These are phyloP conservation scores for Dictyostelium firmibasis DNA, from an alignment of 78 protist species.

Conservation along the genomic window DNA sequence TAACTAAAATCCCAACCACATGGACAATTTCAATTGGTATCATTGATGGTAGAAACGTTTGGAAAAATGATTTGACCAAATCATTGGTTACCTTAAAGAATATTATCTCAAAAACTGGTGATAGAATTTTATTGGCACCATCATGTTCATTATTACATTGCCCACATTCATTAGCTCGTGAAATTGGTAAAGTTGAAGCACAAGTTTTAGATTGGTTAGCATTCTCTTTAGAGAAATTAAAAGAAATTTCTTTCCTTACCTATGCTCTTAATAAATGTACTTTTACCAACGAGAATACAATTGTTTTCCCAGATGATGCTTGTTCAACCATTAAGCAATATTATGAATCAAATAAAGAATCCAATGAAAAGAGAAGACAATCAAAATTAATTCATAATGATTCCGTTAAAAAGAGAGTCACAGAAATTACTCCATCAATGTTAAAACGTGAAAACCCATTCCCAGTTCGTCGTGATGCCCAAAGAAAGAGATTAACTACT, in stretches of 20 bases:
- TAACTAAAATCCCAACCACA: background rate
- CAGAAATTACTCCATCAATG: conserved; percentile 66
- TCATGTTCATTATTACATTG: conserved; percentile 82
- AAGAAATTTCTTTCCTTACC: conserved; percentile 71
- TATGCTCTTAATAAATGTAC: background rate
- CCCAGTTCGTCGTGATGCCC: conserved; percentile 44
- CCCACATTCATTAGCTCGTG: conserved; percentile 68
- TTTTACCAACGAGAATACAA: background rate
- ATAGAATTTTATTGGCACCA: conserved; percentile 69
- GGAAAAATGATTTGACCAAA: conserved; percentile 63
- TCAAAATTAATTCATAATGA: conserved; percentile 38
- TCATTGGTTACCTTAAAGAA: background rate
- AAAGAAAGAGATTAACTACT: conserved; percentile 10
- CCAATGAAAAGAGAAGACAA: background rate
- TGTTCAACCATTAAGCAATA: background rate
- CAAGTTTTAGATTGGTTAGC: conserved; percentile 83
- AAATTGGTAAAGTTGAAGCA: background rate
- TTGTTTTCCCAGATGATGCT: background rate
- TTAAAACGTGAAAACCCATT: conserved; percentile 44
- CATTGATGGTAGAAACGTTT: conserved; percentile 84
- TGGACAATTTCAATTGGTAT: conserved; percentile 53
- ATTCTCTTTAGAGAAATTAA: conserved; percentile 83
- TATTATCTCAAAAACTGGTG: background rate
- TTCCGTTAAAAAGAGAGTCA: conserved; percentile 29
- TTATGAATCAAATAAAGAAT: conserved; percentile 6